These are phyloP conservation scores for Russula foetens DNA, from an alignment of 768 basidiomycete genomes.

Conservation along the genomic window DNA sequence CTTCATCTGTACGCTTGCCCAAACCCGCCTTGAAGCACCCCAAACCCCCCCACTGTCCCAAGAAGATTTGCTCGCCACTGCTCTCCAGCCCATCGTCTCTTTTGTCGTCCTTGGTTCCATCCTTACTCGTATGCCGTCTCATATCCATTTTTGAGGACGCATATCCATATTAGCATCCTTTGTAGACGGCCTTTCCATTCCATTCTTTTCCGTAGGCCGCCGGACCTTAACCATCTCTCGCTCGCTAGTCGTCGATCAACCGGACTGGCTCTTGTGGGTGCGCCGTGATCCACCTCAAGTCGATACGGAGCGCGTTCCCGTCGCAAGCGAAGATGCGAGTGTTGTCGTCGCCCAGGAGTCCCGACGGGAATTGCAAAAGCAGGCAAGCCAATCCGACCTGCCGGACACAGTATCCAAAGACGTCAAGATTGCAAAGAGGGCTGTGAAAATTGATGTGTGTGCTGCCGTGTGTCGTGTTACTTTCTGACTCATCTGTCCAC, in stretches of 20 bases:
- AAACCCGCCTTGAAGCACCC: constrained; percentile 50
- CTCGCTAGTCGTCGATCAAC: too few relatives aligned
- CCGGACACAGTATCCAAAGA: too few relatives aligned
- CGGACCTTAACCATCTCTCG: too few relatives aligned
- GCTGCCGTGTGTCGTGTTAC: not conserved
- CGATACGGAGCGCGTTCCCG: not conserved
- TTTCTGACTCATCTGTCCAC: not conserved
- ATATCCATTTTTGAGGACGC: not conserved
- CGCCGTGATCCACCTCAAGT: constrained; percentile 6
- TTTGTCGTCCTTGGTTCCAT: constrained; percentile 87
- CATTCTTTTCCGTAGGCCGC: constrained; percentile 37
- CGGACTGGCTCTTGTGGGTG: constrained; percentile 16
- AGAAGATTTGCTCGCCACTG: constrained; percentile 62
- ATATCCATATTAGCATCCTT: not conserved
- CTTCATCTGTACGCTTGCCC: constrained; percentile 75
- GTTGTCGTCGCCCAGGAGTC: not conserved
- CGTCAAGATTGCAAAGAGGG: not conserved
- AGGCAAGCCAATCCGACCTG: too few relatives aligned
- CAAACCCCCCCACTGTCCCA: constrained; percentile 54
- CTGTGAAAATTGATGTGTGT: not conserved
- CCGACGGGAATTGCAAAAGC: not conserved
- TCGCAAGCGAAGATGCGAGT: not conserved
- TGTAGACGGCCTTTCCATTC: constrained; percentile 41
- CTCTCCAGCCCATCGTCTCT: constrained; percentile 74
- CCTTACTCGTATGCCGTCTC: constrained; percentile 47